Evolutionary conservation across 2,329 filamentous ascomycete genomes (phyloP).

Genomic region (Xylariomycetidae sp.): DNA sequence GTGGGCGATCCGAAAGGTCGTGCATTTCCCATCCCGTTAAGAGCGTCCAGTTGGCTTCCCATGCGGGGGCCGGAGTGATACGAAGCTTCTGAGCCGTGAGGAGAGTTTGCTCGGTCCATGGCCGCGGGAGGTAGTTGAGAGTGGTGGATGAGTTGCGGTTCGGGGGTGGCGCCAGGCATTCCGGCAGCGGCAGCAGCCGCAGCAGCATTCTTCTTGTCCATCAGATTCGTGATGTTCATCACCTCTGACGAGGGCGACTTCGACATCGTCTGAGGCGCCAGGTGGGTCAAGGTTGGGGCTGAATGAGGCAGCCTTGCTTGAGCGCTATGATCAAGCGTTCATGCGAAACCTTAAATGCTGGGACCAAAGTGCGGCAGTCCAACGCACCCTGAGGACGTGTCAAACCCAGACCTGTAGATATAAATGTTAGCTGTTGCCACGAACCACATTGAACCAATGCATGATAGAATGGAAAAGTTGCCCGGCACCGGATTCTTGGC

Average conservation of each 20-base stretch:
- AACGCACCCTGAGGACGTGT: too few species aligned
- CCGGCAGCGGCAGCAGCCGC: constrained; percentile 19
- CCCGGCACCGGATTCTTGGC: too few species aligned
- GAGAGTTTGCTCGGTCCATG: constrained; percentile 51
- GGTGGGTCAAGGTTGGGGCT: constrained; percentile 1
- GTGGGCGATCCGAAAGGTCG: constrained; percentile 49
- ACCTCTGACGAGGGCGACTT: constrained; percentile 25
- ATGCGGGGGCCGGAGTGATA: constrained; percentile 43
- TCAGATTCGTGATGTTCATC: constrained; percentile 29
- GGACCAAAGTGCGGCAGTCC: too few species aligned
- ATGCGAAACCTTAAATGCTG: constrained; percentile 2
- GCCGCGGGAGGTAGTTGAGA: constrained; percentile 20
- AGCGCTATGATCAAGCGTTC: constrained; percentile 7
- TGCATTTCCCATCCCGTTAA: constrained; percentile 35
- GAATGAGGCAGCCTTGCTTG: constrained; percentile 3
- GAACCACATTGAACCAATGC: too few species aligned
- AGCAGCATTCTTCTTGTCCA: constrained; percentile 24
- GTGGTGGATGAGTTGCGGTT: constrained; percentile 22
- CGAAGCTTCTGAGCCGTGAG: constrained; percentile 55
- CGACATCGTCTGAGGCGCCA: constrained; percentile 20
- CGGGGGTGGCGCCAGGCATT: constrained; percentile 13
- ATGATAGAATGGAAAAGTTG: too few species aligned
- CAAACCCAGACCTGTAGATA: too few species aligned
- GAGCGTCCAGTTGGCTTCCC: constrained; percentile 15
- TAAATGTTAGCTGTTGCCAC: too few species aligned